These are phyloP conservation scores for Coniochaeta prunicola DNA, from an alignment of 2,329 filamentous ascomycete species.

Conservation along the genomic window DNA sequence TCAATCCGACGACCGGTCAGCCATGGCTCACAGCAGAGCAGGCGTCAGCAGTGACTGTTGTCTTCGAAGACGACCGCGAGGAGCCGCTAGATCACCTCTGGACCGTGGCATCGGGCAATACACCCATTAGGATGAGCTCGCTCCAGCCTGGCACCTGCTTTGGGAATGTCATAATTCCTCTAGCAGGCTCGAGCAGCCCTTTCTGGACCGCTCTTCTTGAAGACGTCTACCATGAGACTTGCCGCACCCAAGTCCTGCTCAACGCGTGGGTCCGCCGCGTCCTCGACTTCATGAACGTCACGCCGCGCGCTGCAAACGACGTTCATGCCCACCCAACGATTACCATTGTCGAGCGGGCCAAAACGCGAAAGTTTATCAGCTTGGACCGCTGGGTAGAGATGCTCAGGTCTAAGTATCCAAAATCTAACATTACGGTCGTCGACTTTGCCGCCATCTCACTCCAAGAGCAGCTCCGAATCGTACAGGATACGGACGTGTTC, in stretches of 20 bases:
- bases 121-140: slow-evolving; percentile 12
- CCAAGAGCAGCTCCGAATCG: slow-evolving; percentile 14
- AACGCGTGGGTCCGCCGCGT: slow-evolving; percentile 4
- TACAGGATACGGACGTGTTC: slow-evolving; percentile 12
- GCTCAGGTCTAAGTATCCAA: slow-evolving; percentile 10
- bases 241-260: slow-evolving; percentile 3
- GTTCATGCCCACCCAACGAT: slow-evolving; percentile 7
- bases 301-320: background rate
- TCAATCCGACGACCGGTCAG: slow-evolving; percentile 10
- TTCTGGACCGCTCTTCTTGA: slow-evolving; percentile 15
- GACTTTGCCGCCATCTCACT: slow-evolving; percentile 13
- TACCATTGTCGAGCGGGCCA: slow-evolving; percentile 14
- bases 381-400: slow-evolving; percentile 7
- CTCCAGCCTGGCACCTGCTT: slow-evolving; percentile 12
- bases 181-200: slow-evolving; percentile 15
- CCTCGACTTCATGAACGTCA: background rate
- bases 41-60: slow-evolving; percentile 10
- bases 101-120: slow-evolving; percentile 14
- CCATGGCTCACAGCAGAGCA: slow-evolving; percentile 13
- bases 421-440: slow-evolving; percentile 9
- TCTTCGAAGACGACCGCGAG: slow-evolving; percentile 12
- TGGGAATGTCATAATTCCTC: slow-evolving; percentile 16
- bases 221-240: slow-evolving; percentile 5
- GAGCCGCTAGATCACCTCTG: slow-evolving; percentile 14
- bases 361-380: slow-evolving; percentile 12